Base-by-base conservation (phyloP, 805 yeast species). In the Pichia occidentalis region DNA sequence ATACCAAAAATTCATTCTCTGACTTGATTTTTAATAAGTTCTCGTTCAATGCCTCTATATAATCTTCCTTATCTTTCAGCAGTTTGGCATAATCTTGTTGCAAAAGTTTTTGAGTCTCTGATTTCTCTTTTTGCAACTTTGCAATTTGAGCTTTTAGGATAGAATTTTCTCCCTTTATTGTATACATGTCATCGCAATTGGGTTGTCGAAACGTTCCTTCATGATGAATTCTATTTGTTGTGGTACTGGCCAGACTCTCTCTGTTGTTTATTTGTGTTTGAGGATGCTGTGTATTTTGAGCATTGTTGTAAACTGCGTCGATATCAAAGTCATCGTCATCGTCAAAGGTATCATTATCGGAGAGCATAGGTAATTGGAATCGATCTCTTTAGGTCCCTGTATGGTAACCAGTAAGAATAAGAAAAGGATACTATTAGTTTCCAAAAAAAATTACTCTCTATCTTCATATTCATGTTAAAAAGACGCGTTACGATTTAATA, bases 91-190 rank as follows among this genome's bases (percentile, higher is more conserved):
- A 60, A 17, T 51, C 52, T 7, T 50, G 50, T 39, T 64, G 65
- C 36, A 75, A 41, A 11, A 62, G 57, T 12, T 56, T 61, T 21
- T 69, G 49, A 40, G 70, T 71, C 1, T 57, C 48, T 5, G 53
- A 54, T 16, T 58, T 56, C 5, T 56, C 58, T 19, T 52, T 52
- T 35, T 70, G 72, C 3, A 73, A 44, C 29, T 70, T 68, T 16
- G 68, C 60, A 16, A 83, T 60, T 48, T 78, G 85, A 8, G 80
- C 75, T 38, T 94, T 65, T 13, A 88, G 64, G 24, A 87, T 78
- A 11, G 92, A 78, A 25, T 84, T 77, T 52, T 88, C 95, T 3
- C 97, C 97, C 39, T 73, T 69, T 10, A 80, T 57, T n/a, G 71
- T 73, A 30, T 73, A 54, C 21, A 78, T 53, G 27, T 64, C 39